These are phyloP conservation scores for Pinus taeda DNA, from an alignment of 75 land plant species.

Conservation along the genomic window DNA sequence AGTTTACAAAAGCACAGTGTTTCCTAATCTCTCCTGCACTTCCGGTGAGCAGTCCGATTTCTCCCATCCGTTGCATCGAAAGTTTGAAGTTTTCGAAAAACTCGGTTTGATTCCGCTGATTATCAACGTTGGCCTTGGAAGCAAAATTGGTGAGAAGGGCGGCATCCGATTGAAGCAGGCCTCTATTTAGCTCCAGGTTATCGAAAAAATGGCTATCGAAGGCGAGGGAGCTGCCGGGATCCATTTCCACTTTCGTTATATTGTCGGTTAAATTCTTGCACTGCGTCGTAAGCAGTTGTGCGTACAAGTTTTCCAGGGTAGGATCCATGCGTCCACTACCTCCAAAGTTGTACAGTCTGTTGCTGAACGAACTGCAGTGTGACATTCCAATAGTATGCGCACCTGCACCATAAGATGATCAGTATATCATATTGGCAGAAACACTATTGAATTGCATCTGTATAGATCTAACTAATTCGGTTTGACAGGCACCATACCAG, in stretches of 20 bases:
- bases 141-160: conserved; percentile 25
- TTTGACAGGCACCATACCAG: too few species aligned
- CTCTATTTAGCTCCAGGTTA: conserved; percentile 20
- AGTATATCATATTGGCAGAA: too few species aligned
- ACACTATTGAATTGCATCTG: too few species aligned
- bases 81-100: conserved; percentile 19
- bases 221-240: conserved; percentile 15
- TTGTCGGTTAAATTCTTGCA: conserved; percentile 3
- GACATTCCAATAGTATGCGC: too few species aligned
- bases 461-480: too few species aligned
- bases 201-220: conserved; percentile 55
- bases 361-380: too few species aligned
- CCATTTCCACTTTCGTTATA: conserved; percentile 32
- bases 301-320: conserved; percentile 21
- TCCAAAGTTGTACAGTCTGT: conserved; percentile 26
- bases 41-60: conserved; percentile 41
- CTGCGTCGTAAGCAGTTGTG: too few species aligned
- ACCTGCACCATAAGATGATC: too few species aligned
- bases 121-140: conserved; percentile 10
- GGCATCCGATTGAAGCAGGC: conserved; percentile 44
- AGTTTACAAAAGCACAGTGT: conserved; percentile 28
- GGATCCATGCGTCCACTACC: conserved; percentile 55
- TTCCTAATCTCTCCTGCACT: conserved; percentile 44
- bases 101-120: conserved; percentile 8
- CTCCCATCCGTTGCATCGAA: conserved; percentile 48